These are phyloP conservation scores for Triangularia setosa DNA, from an alignment of 2,329 filamentous ascomycete species.

Conservation along the genomic window DNA sequence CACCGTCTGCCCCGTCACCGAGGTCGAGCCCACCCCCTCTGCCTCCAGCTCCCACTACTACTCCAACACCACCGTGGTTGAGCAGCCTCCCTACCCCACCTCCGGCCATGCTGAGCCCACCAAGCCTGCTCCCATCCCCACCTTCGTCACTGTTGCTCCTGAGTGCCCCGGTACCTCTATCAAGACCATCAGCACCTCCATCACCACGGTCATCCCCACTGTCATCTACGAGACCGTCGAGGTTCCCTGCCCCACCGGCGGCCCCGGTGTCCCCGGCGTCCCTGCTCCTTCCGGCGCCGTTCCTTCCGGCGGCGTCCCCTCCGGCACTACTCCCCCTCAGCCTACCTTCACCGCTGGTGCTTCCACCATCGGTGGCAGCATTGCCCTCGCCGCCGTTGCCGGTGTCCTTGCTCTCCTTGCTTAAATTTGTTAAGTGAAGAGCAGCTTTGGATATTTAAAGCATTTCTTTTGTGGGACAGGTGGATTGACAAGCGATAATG, in stretches of 20 bases:
- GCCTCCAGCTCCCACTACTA: slow-evolving; percentile 7
- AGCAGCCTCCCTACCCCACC: slow-evolving; percentile 15
- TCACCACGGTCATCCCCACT: slow-evolving; percentile 53
- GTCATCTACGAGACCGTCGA: slow-evolving; percentile 49
- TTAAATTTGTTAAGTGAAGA: slow-evolving; percentile 36
- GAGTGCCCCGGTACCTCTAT: slow-evolving; percentile 40
- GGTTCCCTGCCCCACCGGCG: slow-evolving; percentile 39
- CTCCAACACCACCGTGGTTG: slow-evolving; percentile 12
- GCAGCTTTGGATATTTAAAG: background rate
- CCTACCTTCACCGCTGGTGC: slow-evolving; percentile 48
- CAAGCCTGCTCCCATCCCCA: slow-evolving; percentile 27
- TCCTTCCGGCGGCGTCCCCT: slow-evolving; percentile 43
- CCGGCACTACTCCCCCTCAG: slow-evolving; percentile 28
- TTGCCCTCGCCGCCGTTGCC: slow-evolving; percentile 51
- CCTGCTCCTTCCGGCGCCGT: slow-evolving; percentile 30
- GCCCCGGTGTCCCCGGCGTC: slow-evolving; percentile 27
- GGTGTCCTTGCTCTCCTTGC: slow-evolving; percentile 53
- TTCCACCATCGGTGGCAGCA: slow-evolving; percentile 50
- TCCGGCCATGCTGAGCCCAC: slow-evolving; percentile 24
- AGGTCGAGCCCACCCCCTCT: slow-evolving; percentile 20
- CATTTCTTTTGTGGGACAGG: slow-evolving; percentile 7
- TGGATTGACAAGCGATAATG: slow-evolving; percentile 11
- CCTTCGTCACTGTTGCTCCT: slow-evolving; percentile 26
- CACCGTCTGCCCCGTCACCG: slow-evolving; percentile 39
- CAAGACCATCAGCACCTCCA: slow-evolving; percentile 51